A percentile compares a stretch with the other conserved stretches of the same genome.
Conservation (phyloP, 2,329 filamentous ascomycete genomes). For the Pestalotiopsis sp. region DNA sequence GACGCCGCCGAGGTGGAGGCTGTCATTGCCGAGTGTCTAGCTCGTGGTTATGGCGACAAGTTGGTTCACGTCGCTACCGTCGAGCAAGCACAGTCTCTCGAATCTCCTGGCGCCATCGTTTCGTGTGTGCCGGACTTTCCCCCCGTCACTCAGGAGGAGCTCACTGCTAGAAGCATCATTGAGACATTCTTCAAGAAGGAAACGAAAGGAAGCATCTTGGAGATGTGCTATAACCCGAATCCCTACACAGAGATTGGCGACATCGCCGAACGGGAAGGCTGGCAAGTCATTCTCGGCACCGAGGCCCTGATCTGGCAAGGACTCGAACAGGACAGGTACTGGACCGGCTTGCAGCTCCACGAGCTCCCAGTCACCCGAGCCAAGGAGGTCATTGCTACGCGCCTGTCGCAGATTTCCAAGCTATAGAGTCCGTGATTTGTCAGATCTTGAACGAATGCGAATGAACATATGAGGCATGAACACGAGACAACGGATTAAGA, state of each 20-base stretch:
- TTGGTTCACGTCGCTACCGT: slow-evolving; percentile 65
- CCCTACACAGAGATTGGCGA: slow-evolving; percentile 69
- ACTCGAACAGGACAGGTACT: slow-evolving; percentile 61
- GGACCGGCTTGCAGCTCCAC: slow-evolving; percentile 64
- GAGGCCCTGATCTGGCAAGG: slow-evolving; percentile 81
- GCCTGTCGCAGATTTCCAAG: slow-evolving; percentile 39
- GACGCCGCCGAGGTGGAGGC: slow-evolving; percentile 68
- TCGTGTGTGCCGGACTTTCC: slow-evolving; percentile 77
- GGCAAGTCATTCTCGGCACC: slow-evolving; percentile 76
- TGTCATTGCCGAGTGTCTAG: slow-evolving; percentile 65
- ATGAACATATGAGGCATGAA: not conserved
- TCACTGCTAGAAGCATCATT: slow-evolving; percentile 57
- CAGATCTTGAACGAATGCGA: not conserved
- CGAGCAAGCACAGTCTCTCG: slow-evolving; percentile 60
- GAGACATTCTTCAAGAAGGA: slow-evolving; percentile 51
- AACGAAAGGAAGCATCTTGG: slow-evolving; percentile 70
- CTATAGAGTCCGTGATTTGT: slow-evolving; percentile 18
- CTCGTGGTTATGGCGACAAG: slow-evolving; percentile 60
- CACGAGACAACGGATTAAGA: not conserved
- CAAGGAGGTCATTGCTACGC: slow-evolving; percentile 51
- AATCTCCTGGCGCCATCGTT: slow-evolving; percentile 68
- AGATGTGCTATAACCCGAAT: slow-evolving; percentile 83
- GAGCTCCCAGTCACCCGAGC: slow-evolving; percentile 64
- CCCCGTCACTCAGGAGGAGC: slow-evolving; percentile 67
- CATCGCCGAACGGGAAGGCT: slow-evolving; percentile 63